Evolutionary conservation across 108 stramenopile genomes (phyloP).

Genomic region (Schizochytrium sp.): DNA sequence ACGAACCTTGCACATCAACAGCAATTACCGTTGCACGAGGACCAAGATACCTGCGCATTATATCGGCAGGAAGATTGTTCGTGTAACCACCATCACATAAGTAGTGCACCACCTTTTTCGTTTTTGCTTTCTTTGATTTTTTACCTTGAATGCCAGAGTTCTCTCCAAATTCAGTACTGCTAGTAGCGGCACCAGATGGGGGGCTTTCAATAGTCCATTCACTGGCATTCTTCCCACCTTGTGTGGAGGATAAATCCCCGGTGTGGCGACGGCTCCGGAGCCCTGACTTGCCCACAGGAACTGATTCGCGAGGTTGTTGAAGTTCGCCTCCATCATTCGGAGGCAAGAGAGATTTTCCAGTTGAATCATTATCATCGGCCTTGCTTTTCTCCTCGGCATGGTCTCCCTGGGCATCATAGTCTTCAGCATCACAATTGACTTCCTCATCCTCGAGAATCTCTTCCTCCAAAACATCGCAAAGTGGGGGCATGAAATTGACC

Average conservation of each 20-base stretch:
- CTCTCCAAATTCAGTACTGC: neutral
- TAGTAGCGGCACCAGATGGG: neutral
- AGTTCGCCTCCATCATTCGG: neutral
- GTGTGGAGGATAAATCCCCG: neutral
- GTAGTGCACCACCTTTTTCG: slow-evolving; percentile 48
- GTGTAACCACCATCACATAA: slow-evolving; percentile 69
- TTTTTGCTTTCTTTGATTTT: neutral
- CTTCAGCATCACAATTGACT: neutral
- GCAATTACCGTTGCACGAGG: slow-evolving; percentile 62
- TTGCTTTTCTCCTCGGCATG: neutral
- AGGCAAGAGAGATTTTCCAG: neutral
- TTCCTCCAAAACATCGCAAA: slow-evolving; percentile 60
- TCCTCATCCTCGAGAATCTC: neutral
- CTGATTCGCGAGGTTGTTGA: neutral
- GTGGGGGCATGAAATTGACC: slow-evolving; percentile 68
- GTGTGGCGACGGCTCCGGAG: neutral
- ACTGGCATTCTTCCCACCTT: neutral
- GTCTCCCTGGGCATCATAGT: neutral
- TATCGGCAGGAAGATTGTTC: slow-evolving; percentile 68
- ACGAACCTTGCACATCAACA: slow-evolving; percentile 60
- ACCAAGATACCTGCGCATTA: slow-evolving; percentile 58
- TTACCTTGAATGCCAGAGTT: neutral
- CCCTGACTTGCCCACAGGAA: neutral
- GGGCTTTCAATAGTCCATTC: neutral
- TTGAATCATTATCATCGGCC: neutral